Percentiles rank a stretch among this genome's conserved stretches.
Conservation (phyloP, 2,329 filamentous ascomycete genomes). For the Fusarium tupiense region DNA sequence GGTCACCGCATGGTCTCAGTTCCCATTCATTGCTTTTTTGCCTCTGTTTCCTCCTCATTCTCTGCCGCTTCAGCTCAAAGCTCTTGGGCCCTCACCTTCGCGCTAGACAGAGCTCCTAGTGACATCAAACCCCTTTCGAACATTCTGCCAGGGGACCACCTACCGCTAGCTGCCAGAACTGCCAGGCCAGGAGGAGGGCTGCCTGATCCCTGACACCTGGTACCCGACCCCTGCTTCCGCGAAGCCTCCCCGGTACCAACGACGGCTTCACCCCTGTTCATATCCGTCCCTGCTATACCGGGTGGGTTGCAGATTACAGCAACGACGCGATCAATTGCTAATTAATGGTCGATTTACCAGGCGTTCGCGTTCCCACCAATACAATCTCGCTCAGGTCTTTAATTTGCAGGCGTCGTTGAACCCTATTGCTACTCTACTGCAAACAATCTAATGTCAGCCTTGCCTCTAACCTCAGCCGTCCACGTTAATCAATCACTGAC, state of each 20-base stretch:
- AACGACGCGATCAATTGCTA: slow-evolving; percentile 13
- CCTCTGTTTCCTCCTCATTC: not conserved
- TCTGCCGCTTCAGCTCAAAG: slow-evolving; percentile 11
- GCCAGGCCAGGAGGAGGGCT: slow-evolving; percentile 18
- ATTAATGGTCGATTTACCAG: slow-evolving; percentile 27
- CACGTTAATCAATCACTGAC: not conserved
- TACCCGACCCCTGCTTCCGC: slow-evolving; percentile 28
- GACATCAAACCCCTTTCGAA: slow-evolving; percentile 33
- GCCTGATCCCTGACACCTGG: slow-evolving; percentile 19
- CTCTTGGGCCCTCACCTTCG: slow-evolving; percentile 19
- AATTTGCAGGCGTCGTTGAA: slow-evolving; percentile 2
- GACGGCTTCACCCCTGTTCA: slow-evolving; percentile 26
- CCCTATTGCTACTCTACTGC: not conserved
- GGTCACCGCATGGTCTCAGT: not conserved
- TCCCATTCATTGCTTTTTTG: not conserved
- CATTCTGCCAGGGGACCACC: slow-evolving; percentile 22
- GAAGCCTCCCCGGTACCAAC: slow-evolving; percentile 26
- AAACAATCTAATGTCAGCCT: slow-evolving; percentile 4
- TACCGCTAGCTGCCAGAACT: slow-evolving; percentile 26
- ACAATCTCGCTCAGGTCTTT: slow-evolving; percentile 7
- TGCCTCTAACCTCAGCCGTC: slow-evolving; percentile 9
- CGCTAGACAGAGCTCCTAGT: slow-evolving; percentile 31
- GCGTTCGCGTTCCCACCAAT: slow-evolving; percentile 10
- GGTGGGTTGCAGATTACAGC: slow-evolving; percentile 28
- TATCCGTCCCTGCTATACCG: slow-evolving; percentile 32